A percentile compares a stretch with the other conserved stretches of the same genome.
Conservation (phyloP, 2,329 filamentous ascomycete genomes). For the Chaetomiaceae sp. region DNA sequence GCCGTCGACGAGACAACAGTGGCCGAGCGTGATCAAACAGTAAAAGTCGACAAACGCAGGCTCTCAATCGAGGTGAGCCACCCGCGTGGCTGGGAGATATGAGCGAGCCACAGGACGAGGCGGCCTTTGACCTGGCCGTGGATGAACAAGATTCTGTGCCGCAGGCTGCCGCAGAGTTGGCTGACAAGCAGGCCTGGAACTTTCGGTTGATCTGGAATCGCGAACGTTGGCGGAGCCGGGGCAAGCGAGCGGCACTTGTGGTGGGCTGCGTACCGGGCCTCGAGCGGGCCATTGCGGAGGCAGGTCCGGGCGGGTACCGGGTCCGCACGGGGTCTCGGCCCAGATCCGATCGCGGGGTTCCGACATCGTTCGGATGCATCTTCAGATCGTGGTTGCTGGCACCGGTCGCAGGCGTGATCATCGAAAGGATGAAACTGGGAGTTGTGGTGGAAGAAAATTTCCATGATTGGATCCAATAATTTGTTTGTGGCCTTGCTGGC, state of each 20-base stretch:
- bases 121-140: too few species aligned
- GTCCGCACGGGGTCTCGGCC: conserved; percentile 13
- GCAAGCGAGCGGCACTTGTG: background rate
- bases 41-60: too few species aligned
- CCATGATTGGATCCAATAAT: too few species aligned
- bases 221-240: background rate
- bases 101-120: background rate
- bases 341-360: conserved; percentile 10
- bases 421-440: background rate
- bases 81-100: background rate
- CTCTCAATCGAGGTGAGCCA: too few species aligned
- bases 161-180: conserved; percentile 22
- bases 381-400: background rate
- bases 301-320: conserved; percentile 11
- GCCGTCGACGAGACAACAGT: too few species aligned
- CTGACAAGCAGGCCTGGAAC: conserved; percentile 18
- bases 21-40: too few species aligned
- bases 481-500: too few species aligned
- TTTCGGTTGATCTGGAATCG: conserved; percentile 8
- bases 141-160: conserved; percentile 17
- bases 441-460: too few species aligned
- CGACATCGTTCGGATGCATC: conserved; percentile 3
- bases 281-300: too few species aligned
- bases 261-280: too few species aligned
- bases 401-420: background rate